Evolutionary conservation across 2,329 filamentous ascomycete genomes (phyloP), one percentile per base, ranked within the genome.

Genomic region (Pseudomassariella vexata): DNA sequence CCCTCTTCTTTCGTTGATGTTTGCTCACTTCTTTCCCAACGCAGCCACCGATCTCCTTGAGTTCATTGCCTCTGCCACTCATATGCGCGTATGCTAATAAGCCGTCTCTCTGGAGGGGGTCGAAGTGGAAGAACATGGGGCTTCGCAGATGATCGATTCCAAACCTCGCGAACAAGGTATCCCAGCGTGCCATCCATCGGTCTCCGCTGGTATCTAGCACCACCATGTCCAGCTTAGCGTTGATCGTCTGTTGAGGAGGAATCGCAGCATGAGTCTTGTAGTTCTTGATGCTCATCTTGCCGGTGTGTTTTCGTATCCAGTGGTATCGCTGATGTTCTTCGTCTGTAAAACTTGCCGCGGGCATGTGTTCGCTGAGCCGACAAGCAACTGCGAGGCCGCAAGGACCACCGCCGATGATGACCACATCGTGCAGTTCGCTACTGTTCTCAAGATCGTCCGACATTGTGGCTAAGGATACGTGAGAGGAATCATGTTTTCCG

Each of bases 111-210:
- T 90, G 84, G 1, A 73, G 66, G 0, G 85, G 85, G 48, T 90
- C 84, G 10, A 85, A 68, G 49, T 92, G 85, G 62, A 87, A 90
- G 48, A 89, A 83, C 80, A 90, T 84, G 0, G 83, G 85, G 43
- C 82, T 88, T 11, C 85, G 70, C 23, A 92, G 61, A 46, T 88
- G 76, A 2, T 71, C 66, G 28, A 90, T 90, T 29, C 79, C 71
- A 26, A 86, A 75, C 3, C 70, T 73, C 19, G 68, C 63, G 56
- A 90, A 90, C 4, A 82, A 68, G 10, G 66, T 62, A 26, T 83
- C 75, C 85, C 85, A 90, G 24, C 76, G 68, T 8, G 69, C 59
- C 66, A 90, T 76, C 83, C 83, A 90, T 26, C 62, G 48, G 28
- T 70, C 59, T 0, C 71, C 73, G 1, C 73, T 73, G 2, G 72